Evolutionary conservation across 352 stramenopile species (phyloP).

Genomic region (Elongisporangium prolatum): DNA sequence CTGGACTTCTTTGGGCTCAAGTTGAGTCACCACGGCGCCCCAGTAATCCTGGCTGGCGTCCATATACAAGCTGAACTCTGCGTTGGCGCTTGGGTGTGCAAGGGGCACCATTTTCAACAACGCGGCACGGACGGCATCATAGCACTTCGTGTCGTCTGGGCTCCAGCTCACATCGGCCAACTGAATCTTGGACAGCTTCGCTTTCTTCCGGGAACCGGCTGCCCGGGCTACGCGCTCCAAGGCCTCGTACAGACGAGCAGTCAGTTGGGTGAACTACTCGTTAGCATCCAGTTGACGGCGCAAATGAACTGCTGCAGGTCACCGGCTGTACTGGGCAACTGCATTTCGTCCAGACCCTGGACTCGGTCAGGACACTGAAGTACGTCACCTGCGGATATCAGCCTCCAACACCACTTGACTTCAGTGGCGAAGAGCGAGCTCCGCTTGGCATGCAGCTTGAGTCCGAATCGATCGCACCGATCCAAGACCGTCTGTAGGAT

Average conservation of each 20-base stretch:
- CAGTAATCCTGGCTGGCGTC: constrained; percentile 17
- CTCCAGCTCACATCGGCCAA: not conserved
- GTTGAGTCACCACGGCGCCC: constrained; percentile 12
- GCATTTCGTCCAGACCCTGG: constrained; percentile 9
- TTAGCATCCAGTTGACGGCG: constrained; percentile 10
- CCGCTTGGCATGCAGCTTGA: constrained; percentile 28
- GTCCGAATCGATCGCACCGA: constrained; percentile 13
- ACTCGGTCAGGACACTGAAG: constrained; percentile 9
- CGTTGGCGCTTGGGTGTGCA: not conserved
- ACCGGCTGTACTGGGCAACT: constrained; percentile 5
- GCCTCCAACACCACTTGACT: constrained; percentile 7
- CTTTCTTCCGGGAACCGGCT: constrained; percentile 2
- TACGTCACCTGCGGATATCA: constrained; percentile 9
- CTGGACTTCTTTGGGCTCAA: constrained; percentile 1
- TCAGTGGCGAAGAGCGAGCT: constrained; percentile 4
- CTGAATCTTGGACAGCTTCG: constrained; percentile 1
- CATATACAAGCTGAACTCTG: constrained; percentile 15
- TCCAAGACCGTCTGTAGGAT: constrained; percentile 10
- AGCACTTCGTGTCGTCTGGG: not conserved
- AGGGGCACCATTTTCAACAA: not conserved
- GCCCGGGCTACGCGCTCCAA: constrained; percentile 1
- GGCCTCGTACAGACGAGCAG: not conserved
- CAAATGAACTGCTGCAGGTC: constrained; percentile 15
- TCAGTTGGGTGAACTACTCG: constrained; percentile 1
- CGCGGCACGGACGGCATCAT: too few relatives aligned